phyloP scores from a whole-genome alignment of 495 filamentous ascomycete genomes.

The Thozetella sp. region DNA sequence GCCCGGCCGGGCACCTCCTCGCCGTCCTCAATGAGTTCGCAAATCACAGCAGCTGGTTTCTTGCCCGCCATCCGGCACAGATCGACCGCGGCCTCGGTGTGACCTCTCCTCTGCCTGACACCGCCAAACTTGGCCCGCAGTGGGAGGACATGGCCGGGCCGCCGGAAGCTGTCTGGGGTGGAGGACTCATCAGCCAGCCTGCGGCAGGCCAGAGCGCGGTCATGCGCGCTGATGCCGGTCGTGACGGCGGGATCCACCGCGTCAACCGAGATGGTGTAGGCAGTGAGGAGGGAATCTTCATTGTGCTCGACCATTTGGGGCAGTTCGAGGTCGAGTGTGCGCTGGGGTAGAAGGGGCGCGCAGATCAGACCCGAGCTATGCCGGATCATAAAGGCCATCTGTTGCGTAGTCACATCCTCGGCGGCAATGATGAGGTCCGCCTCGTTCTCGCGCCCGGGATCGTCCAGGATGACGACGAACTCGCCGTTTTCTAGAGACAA shows the following conservation, averaged over 20 bases:
- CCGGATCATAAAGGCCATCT: slow-evolving; percentile 95
- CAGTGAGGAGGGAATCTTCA: slow-evolving; percentile 84
- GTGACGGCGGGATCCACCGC: slow-evolving; percentile 69
- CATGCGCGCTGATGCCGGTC: slow-evolving; percentile 88
- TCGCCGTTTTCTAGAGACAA: slow-evolving; percentile 70
- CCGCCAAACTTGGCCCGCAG: slow-evolving; percentile 80
- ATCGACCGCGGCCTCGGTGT: slow-evolving; percentile 92
- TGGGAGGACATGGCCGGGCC: slow-evolving; percentile 91
- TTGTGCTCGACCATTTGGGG: slow-evolving; percentile 88
- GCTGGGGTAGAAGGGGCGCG: slow-evolving; percentile 72
- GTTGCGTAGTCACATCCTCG: slow-evolving; percentile 77
- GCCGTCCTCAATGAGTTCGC: slow-evolving; percentile 83
- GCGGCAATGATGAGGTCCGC: slow-evolving; percentile 97
- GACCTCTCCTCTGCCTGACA: slow-evolving; percentile 74
- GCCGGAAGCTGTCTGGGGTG: slow-evolving; percentile 63
- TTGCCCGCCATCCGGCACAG: slow-evolving; percentile 82
- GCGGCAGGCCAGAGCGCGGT: slow-evolving; percentile 81
- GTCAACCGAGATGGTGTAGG: slow-evolving; percentile 90
- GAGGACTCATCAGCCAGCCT: slow-evolving; percentile 70
- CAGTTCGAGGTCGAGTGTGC: slow-evolving; percentile 68
- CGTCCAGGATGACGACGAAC: slow-evolving; percentile 95
- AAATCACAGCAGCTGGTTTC: slow-evolving; percentile 76
- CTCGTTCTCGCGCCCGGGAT: slow-evolving; percentile 90
- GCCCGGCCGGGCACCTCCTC: slow-evolving; percentile 59
- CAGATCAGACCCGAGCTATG: slow-evolving; percentile 90